phyloP scores from a whole-genome alignment of 805 yeast species.

The Soucietia sequanensis region DNA sequence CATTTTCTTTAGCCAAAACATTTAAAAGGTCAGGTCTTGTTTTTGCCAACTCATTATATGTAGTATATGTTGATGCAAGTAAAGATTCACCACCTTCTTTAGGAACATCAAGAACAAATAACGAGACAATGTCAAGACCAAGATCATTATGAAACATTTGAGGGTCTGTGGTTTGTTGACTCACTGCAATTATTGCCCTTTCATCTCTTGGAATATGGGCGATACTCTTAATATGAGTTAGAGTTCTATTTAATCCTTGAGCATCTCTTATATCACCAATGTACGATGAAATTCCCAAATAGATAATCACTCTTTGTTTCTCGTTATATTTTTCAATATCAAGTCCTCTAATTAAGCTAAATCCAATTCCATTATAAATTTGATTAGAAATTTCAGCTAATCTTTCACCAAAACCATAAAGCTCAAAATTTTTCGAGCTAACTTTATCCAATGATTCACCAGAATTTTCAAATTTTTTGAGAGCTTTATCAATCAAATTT shows the following conservation, averaged over 20 bases:
- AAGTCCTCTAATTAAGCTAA: conserved; percentile 8
- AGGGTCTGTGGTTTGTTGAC: conserved; percentile 12
- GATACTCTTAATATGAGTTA: conserved; percentile 10
- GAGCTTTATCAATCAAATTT: conserved; percentile 5
- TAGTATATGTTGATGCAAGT: conserved; percentile 7
- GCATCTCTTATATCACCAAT: conserved; percentile 11
- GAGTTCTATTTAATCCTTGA: conserved; percentile 10
- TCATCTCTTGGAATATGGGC: conserved; percentile 9
- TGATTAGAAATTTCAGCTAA: conserved; percentile 7
- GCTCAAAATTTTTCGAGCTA: conserved; percentile 5
- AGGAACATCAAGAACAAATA: conserved; percentile 8
- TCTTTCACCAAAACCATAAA: conserved; percentile 3
- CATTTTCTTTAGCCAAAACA: conserved; percentile 5
- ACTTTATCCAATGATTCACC: conserved; percentile 3
- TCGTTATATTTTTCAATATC: conserved; percentile 8
- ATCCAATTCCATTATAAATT: conserved; percentile 9
- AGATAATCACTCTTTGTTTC: conserved; percentile 6
- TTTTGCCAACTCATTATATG: conserved; percentile 9
- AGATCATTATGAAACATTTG: conserved; percentile 11
- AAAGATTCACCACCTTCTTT: conserved; percentile 9
- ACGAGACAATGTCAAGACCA: conserved; percentile 10
- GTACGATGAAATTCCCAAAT: conserved; percentile 9
- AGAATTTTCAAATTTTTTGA: conserved; percentile 2
- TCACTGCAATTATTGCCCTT: conserved; percentile 11
- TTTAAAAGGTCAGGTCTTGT: conserved; percentile 8